phyloP scores from a whole-genome alignment of 2,329 filamentous ascomycete species.

The Macroventuria anomochaeta region DNA sequence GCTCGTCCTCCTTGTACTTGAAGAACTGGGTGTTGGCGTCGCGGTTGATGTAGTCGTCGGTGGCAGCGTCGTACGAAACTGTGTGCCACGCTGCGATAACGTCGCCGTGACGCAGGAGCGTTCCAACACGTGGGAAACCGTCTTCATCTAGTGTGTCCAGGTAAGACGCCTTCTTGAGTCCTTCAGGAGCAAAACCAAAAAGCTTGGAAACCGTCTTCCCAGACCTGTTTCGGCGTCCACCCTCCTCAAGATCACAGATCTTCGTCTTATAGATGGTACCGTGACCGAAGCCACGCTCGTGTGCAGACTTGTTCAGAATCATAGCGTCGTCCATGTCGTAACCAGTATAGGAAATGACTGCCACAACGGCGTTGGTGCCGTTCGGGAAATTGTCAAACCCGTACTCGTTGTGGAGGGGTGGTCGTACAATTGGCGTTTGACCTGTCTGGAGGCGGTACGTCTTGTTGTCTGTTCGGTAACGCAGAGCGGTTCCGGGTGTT shows the following conservation, averaged over 20 bases:
- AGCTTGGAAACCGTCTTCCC: constrained; percentile 76
- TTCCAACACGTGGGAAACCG: constrained; percentile 82
- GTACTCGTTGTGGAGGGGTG: constrained; percentile 93
- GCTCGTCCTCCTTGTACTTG: constrained; percentile 92
- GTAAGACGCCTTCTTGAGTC: constrained; percentile 72
- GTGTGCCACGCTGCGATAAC: constrained; percentile 89
- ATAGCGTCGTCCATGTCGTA: constrained; percentile 99
- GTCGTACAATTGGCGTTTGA: constrained; percentile 90
- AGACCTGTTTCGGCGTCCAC: constrained; percentile 68
- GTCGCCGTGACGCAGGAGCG: constrained; percentile 78
- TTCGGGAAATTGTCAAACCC: constrained; percentile 98
- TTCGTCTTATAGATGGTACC: constrained; percentile 99
- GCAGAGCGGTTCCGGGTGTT: constrained; percentile 83
- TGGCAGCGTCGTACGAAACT: constrained; percentile 75
- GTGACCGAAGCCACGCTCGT: constrained; percentile 94
- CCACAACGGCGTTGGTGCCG: constrained; percentile 92
- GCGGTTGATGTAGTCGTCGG: constrained; percentile 80
- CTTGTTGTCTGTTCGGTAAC: constrained; percentile 96
- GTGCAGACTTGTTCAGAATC: constrained; percentile 97
- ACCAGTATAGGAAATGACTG: constrained; percentile 97
- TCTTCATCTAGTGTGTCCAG: constrained; percentile 82
- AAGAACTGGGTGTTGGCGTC: constrained; percentile 87
- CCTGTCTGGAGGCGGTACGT: constrained; percentile 92
- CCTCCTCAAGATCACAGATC: constrained; percentile 84
- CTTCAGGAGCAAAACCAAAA: constrained; percentile 87